phyloP scores from a whole-genome alignment of 768 basidiomycete species.

The Phaffia australis region DNA sequence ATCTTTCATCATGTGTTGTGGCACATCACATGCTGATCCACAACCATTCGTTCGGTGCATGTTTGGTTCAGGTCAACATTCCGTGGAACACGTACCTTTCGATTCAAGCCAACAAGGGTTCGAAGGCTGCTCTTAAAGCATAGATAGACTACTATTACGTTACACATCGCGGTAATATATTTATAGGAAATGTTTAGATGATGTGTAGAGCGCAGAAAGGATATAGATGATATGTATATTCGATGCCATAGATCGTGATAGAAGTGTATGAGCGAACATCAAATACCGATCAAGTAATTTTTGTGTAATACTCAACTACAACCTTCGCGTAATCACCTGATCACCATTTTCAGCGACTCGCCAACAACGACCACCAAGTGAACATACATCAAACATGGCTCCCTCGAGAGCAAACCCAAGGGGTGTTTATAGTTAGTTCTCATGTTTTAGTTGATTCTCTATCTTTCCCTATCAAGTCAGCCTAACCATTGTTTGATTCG shows the following conservation, averaged over 20 bases:
- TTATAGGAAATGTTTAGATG: no score
- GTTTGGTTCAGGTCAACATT: conserved; percentile 5
- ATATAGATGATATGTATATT: not conserved
- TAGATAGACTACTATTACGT: no score
- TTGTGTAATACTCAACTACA: no score
- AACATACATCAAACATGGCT: not conserved
- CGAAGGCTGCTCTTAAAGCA: no score
- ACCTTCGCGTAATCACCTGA: no score
- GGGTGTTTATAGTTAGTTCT: conserved; percentile 12
- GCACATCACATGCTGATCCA: not conserved
- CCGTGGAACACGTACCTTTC: conserved; percentile 26
- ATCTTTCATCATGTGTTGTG: not conserved
- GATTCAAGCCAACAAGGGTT: conserved; percentile 23
- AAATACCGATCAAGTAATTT: no score
- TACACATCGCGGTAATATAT: no score
- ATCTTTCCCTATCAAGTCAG: not conserved
- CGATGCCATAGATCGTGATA: not conserved
- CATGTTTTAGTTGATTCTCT: not conserved
- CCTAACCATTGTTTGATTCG: not conserved
- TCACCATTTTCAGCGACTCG: not conserved
- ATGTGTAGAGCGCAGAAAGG: not conserved
- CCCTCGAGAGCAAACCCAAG: conserved; percentile 1
- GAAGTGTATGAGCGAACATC: no score
- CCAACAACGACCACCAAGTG: not conserved
- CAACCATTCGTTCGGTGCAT: not conserved